Evolutionary conservation across 148 eudicot genomes (phyloP), one percentile per base, ranked within the genome.

Genomic region (Rhododendron ferrugineum): DNA sequence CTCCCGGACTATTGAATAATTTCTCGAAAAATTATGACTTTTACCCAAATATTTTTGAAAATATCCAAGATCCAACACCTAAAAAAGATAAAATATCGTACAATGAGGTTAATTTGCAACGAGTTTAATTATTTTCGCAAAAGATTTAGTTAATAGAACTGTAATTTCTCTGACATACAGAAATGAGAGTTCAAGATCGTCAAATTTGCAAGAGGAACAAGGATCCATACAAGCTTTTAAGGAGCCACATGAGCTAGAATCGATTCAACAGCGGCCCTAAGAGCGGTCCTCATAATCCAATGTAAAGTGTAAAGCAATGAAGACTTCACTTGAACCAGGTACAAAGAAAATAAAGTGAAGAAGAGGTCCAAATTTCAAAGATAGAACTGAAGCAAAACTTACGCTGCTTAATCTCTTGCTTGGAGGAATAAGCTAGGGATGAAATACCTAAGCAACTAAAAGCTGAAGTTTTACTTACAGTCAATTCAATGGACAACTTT

Each of bases 231-330:
- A 87, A 97, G 98, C 90, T 97, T 97, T 86, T 95, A 85, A 56
- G 99, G 99, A 86, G 96, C 93, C 85, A 97, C 98, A 80, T 93
- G 98, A 46, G 93, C 91, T 64, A 94, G 92, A 88, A 95, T 94
- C 74, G 95, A 93, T 88, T 95, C 94, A 44, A 97, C 91, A 97
- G 75, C 95, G 94, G 87, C 99, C 98, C 90, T 95, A 98, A 86
- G 99, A 94, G 81, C 95, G 96, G 40, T 98, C 99, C 89, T 95
- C 99, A 85, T 92, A 94, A 89, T 95, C 99, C 98, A 94, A 94
- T 92, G 91, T 93, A 97, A 79, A 90, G 79, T 91, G 91, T 94
- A 97, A 79, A 90, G 81, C 88, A 95, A 87, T 3, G 94, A 91
- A 88, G 94, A 93, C 88, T 92, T 94, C 87, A 94, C 98, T 90